phyloP scores from a whole-genome alignment of 2,329 filamentous ascomycete species.

The Teratosphaeriaceae sp. region DNA sequence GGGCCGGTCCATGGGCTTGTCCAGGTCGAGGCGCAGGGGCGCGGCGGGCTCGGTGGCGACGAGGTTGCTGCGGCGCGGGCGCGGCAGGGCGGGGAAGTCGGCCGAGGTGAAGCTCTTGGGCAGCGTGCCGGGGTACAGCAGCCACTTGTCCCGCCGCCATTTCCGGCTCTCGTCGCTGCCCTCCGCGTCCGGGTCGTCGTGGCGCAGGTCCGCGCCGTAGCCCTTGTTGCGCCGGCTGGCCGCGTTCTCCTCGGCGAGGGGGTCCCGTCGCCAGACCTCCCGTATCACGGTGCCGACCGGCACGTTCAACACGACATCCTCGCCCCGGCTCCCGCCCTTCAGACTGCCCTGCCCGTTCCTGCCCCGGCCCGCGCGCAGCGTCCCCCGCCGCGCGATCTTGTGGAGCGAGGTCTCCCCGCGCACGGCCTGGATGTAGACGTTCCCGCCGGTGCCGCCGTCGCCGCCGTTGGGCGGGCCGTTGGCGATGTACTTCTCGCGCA shows the following conservation, averaged over 20 bases:
- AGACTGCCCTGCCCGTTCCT: slow-evolving; percentile 70
- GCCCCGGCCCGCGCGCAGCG: slow-evolving; percentile 68
- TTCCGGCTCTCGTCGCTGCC: slow-evolving; percentile 31
- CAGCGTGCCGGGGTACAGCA: slow-evolving; percentile 75
- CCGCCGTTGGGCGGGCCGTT: slow-evolving; percentile 92
- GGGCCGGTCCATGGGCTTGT: slow-evolving; percentile 69
- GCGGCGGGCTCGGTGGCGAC: slow-evolving; percentile 62
- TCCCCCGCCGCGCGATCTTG: slow-evolving; percentile 73
- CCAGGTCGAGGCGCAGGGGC: slow-evolving; percentile 56
- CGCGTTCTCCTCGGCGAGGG: slow-evolving; percentile 59
- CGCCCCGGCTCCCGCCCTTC: slow-evolving; percentile 69
- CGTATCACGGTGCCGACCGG: slow-evolving; percentile 87
- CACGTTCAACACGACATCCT: slow-evolving; percentile 82
- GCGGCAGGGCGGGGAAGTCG: slow-evolving; percentile 52
- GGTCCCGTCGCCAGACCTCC: slow-evolving; percentile 73
- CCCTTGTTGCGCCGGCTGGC: slow-evolving; percentile 25
- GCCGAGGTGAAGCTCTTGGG: slow-evolving; percentile 60
- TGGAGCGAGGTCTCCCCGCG: slow-evolving; percentile 88
- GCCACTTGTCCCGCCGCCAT: slow-evolving; percentile 63
- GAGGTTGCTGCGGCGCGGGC: slow-evolving; percentile 50
- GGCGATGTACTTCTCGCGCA: slow-evolving; percentile 81
- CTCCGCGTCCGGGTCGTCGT: slow-evolving; percentile 32
- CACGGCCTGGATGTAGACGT: slow-evolving; percentile 89
- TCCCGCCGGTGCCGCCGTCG: slow-evolving; percentile 86
- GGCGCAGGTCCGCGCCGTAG: slow-evolving; percentile 22